Conservation (phyloP, 2,329 filamentous ascomycete species). For the Sarocladiaceae sp. region DNA sequence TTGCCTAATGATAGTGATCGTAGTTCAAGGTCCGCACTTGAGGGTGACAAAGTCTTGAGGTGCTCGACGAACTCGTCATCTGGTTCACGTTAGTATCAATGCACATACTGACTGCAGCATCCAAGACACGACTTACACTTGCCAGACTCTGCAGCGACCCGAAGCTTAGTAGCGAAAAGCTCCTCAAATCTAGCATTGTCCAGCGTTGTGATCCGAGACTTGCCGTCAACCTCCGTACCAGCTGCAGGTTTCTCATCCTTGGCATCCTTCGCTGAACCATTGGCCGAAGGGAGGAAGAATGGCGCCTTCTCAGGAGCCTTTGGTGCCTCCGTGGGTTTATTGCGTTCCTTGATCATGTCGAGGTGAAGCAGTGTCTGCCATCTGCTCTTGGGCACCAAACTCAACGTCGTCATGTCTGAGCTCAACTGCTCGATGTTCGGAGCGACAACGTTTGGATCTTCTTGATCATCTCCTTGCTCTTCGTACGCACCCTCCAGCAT, state of each 20-base stretch:
- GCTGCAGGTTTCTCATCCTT: conserved; percentile 19
- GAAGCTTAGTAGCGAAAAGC: conserved; percentile 54
- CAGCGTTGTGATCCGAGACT: conserved; percentile 66
- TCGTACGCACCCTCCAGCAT: conserved; percentile 74
- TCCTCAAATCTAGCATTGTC: conserved; percentile 55
- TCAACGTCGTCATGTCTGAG: conserved; percentile 79
- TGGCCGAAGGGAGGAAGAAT: conserved; percentile 80
- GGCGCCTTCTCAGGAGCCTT: conserved; percentile 92
- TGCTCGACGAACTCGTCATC: conserved; percentile 68
- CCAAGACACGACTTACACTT: conserved; percentile 65
- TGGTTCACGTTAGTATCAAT: conserved; percentile 23
- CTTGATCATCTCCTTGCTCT: conserved; percentile 48
- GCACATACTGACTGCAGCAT: no score
- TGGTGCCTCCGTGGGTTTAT: conserved; percentile 88
- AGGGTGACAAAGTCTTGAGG: conserved; percentile 76
- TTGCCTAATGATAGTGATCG: conserved; percentile 62
- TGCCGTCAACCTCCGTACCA: conserved; percentile 21
- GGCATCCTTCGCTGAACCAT: conserved; percentile 30
- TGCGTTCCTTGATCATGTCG: conserved; percentile 87
- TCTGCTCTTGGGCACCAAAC: conserved; percentile 79
- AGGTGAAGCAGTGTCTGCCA: conserved; percentile 95
- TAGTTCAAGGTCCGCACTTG: conserved; percentile 85
- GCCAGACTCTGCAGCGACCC: conserved; percentile 46
- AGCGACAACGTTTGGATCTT: conserved; percentile 50
- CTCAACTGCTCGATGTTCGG: conserved; percentile 72